These are phyloP conservation scores for Cenchrus fungigraminus DNA, from an alignment of 176 grass and related monocot species.

Conservation along the genomic window DNA sequence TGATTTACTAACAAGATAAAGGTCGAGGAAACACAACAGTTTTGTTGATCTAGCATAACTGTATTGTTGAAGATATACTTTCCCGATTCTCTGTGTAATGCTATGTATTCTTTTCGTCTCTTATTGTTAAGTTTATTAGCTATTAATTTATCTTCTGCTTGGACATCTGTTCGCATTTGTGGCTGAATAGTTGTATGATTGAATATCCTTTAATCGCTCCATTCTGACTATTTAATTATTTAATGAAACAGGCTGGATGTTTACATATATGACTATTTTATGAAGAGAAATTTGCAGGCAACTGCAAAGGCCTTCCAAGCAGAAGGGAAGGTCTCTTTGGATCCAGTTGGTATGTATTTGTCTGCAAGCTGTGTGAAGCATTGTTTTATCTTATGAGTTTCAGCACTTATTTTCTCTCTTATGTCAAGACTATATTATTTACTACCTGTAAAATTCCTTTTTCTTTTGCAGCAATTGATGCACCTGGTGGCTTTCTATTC, in stretches of 20 bases:
- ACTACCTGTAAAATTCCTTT: constrained; percentile 14
- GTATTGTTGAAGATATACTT: constrained; percentile 15
- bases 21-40: constrained; percentile 17
- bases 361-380: constrained; percentile 15
- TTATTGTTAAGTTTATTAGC: neutral
- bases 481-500: constrained; percentile 97
- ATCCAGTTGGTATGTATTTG: constrained; percentile 90
- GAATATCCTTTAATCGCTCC: neutral
- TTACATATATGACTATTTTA: constrained; percentile 99
- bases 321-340: constrained; percentile 99
- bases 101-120: neutral
- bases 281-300: constrained; percentile 98
- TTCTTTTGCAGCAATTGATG: constrained; percentile 83
- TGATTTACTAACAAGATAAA: constrained; percentile 21
- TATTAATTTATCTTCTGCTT: constrained; percentile 23
- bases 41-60: constrained; percentile 3
- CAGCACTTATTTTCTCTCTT: neutral
- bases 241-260: constrained; percentile 94
- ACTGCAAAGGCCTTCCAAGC: constrained; percentile 99
- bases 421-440: constrained; percentile 6
- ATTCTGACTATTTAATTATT: constrained; percentile 28
- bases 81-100: neutral
- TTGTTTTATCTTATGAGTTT: constrained; percentile 16
- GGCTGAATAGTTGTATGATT: constrained; percentile 17
- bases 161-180: constrained; percentile 11